These are phyloP conservation scores for Saturnispora sanitii DNA, from an alignment of 805 yeast genomes.

Conservation along the genomic window DNA sequence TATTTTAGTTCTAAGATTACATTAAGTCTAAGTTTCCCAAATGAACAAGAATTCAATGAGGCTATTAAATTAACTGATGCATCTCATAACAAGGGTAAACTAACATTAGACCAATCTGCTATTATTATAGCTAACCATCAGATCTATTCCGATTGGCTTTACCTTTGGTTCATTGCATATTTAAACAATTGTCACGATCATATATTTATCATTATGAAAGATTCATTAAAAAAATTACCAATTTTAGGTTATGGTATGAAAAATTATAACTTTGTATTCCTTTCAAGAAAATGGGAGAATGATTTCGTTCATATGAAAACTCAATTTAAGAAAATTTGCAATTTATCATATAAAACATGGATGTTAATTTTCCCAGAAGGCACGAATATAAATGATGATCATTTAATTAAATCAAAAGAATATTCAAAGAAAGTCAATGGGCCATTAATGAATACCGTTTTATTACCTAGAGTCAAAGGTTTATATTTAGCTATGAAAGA, in stretches of 20 bases:
- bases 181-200: constrained; percentile 55
- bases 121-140: constrained; percentile 83
- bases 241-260: constrained; percentile 80
- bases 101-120: constrained; percentile 22
- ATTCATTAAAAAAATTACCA: constrained; percentile 61
- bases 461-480: constrained; percentile 82
- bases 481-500: constrained; percentile 54
- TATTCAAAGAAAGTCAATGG: constrained; percentile 46
- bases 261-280: constrained; percentile 64
- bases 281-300: constrained; percentile 76
- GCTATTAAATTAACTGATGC: constrained; percentile 5
- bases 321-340: constrained; percentile 39
- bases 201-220: constrained; percentile 68
- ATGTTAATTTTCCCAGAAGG: constrained; percentile 89
- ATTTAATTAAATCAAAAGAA: constrained; percentile 44
- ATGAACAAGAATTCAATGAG: constrained; percentile 8
- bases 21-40: constrained; percentile 36
- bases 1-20: constrained; percentile 40
- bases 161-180: constrained; percentile 77
- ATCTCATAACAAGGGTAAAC: constrained; percentile 8
- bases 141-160: constrained; percentile 90
- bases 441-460: constrained; percentile 36
- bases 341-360: constrained; percentile 38
- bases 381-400: constrained; percentile 66
- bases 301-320: constrained; percentile 55